phyloP scores from a whole-genome alignment of 176 grass and related monocot species.

The Thinopyrum elongatum region DNA sequence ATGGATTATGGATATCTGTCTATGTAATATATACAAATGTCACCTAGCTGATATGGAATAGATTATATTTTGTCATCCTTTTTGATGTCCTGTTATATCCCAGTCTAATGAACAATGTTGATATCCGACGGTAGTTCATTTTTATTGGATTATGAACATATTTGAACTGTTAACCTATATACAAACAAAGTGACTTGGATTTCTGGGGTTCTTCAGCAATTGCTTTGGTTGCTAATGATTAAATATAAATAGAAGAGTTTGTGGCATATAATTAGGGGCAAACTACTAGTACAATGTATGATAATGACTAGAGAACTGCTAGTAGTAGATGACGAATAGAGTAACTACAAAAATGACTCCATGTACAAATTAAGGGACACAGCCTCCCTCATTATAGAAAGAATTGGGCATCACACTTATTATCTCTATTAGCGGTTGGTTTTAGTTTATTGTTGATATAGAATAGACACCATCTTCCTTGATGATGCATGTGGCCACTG shows the following conservation, averaged over 20 bases:
- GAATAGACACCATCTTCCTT: constrained; percentile 1
- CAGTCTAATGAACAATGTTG: background rate
- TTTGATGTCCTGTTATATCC: background rate
- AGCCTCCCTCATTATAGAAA: constrained; percentile 2
- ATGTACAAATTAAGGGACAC: constrained; percentile 21
- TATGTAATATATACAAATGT: background rate
- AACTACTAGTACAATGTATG: background rate
- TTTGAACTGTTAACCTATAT: background rate
- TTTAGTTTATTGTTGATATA: background rate
- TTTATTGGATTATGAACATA: background rate
- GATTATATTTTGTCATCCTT: constrained; percentile 8
- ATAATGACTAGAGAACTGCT: background rate
- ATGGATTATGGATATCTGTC: background rate
- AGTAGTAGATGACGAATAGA: background rate
- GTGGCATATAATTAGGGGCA: background rate
- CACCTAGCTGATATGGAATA: background rate
- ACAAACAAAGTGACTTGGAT: background rate
- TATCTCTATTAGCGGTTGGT: background rate
- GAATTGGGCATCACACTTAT: constrained; percentile 28
- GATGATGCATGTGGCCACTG: constrained; percentile 9
- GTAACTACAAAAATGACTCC: constrained; percentile 10
- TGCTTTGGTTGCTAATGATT: background rate
- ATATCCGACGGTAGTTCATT: background rate
- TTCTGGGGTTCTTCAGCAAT: background rate
- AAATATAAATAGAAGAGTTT: background rate